Evolutionary conservation across 768 basidiomycete species (phyloP), one percentile per base, ranked within the genome.

Genomic region (Rhodosporidiobolus sp.): DNA sequence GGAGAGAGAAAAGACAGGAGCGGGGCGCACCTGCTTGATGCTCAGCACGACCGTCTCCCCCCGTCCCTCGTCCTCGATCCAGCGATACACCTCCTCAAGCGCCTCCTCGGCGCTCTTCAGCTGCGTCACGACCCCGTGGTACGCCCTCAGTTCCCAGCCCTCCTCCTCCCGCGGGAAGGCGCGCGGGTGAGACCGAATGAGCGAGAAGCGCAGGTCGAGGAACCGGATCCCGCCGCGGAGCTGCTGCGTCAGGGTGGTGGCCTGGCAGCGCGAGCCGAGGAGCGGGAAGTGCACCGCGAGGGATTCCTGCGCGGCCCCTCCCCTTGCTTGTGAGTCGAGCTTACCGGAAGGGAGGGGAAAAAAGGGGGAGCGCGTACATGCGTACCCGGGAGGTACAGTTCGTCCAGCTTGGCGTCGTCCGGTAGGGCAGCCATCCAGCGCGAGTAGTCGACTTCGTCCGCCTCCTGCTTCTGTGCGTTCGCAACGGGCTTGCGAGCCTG

Each of bases 181-280:
- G 19, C 35, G 38, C 6, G 35, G 56, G 24, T 17, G 56, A 9
- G 10, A 9, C 38, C 26, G 38, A 30, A 38, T 34, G 19, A 66
- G 65, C 9, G 56, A 34, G 49, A 66, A 66, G n/a, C 65, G 57
- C 9, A 66, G 49, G 49, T 66, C 65, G 57, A 66, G 57, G 35
- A 52, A 35, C n/a, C 65, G 65, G 49, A 66, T 52, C 3, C 65
- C 65, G 49, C 4, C 32, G 34, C 11, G 10, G 19, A 66, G 57
- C 22, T 66, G 65, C 12, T 34, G 0, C 7, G 49, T 52, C 14
- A 66, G 57, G 16, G 65, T 9, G n/a, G 49, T 58, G 34, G 56
- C 10, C 24, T 66, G 65, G 57, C 65, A 66, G n/a, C 28, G 24
- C 20, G 65, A 66, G 7, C 48, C 49, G 34, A 57, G 48, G 49